Percentiles rank a stretch among this genome's conserved stretches.
Conservation (phyloP, 2,329 filamentous ascomycete genomes). For the Xylogone sp. region DNA sequence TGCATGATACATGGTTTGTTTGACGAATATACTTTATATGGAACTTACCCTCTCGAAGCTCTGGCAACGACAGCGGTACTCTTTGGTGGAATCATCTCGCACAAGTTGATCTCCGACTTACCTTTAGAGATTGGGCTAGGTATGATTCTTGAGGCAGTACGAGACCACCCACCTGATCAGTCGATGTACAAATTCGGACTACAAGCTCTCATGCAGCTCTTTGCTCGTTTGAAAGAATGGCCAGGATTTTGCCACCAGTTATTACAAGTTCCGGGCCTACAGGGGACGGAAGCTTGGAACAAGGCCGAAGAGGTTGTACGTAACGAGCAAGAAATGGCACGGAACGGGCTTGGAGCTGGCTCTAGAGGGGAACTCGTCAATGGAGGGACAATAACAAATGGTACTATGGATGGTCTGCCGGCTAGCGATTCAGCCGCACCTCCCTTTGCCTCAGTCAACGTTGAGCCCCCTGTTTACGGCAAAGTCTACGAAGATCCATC, state of each 20-base stretch:
- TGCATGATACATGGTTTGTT: constrained; percentile 99
- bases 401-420: constrained; percentile 60
- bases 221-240: constrained; percentile 83
- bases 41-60: constrained; percentile 93
- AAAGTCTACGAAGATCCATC: constrained; percentile 76
- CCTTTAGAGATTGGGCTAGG: constrained; percentile 91
- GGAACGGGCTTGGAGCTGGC: constrained; percentile 49
- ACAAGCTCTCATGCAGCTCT: constrained; percentile 87
- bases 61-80: constrained; percentile 93
- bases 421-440: constrained; percentile 57
- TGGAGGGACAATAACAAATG: constrained; percentile 61
- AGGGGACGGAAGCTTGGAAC: constrained; percentile 78
- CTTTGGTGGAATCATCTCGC: constrained; percentile 94
- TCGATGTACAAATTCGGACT: constrained; percentile 98
- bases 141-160: constrained; percentile 96
- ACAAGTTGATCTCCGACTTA: constrained; percentile 83
- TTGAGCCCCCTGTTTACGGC: constrained; percentile 63
- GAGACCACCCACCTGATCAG: constrained; percentile 76
- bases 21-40: constrained; percentile 94
- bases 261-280: constrained; percentile 74
- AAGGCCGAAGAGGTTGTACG: constrained; percentile 78
- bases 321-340: constrained; percentile 56
- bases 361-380: constrained; percentile 32
- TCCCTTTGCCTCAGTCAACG: constrained; percentile 74
- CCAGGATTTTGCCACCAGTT: constrained; percentile 89